Base-by-base conservation (phyloP, 1,139 yeast species). In the Pichia sorboxylosa region DNA sequence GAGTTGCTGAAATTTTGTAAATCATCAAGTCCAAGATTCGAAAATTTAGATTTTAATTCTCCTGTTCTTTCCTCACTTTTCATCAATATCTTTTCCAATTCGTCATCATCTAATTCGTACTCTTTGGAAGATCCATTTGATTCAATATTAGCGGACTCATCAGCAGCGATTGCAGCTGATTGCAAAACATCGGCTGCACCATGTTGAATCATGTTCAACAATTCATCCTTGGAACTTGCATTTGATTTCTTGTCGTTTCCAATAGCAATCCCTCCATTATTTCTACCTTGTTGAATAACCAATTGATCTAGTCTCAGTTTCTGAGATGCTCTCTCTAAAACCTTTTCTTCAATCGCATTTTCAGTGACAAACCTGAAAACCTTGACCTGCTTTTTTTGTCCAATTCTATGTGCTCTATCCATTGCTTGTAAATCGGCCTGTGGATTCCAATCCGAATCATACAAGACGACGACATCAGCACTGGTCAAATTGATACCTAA, bases 361-460 rank as follows among this genome's bases (percentile, higher is more conserved):
- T 78, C 87, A 8, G 90, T 79, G 32, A 80, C 72, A 48, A 80
- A 73, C 52, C 92, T 61, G 49, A 72, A 80, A 7, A 80, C 90
- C 46, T 72, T 70, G 24, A 80, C 92, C 51, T 80, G 92, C 43
- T 79, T 80, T 19, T 79, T 79, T 53, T 80, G 92, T 6, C 92
- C 92, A 51, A 80, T 80, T 66, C 92, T 69, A 54, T 80, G 92
- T 1, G 92, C 90, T 59, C 92, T 68, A 51, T 80, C 92, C 92
- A 80, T 80, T 1, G 90, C 90, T 54, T 80, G 92, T 42, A 80
- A 64, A 62, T 80, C 92, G 3, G 90, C 90, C 50, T 80, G 92
- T 2, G 92, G 92, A 45, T 80, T 80, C 92, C 92, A 80, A 54
- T 80, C 92, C 2, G 84, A 75, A 55, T 80, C 92, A 51, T 65